These are phyloP conservation scores for Amoebophrya sp. DNA, from an alignment of 169 alveolate species.

Conservation along the genomic window DNA sequence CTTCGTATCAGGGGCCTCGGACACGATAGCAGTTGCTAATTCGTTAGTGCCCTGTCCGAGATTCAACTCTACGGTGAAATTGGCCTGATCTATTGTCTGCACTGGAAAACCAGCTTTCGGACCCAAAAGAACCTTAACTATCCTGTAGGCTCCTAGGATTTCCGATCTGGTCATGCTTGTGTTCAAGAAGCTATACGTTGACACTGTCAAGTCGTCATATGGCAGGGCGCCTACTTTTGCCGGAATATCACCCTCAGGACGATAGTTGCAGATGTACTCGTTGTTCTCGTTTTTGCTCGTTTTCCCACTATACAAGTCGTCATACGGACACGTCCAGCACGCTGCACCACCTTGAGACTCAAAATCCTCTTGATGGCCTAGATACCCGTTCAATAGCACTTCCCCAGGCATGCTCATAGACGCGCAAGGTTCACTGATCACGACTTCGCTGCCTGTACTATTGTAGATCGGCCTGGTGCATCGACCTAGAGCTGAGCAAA, in stretches of 20 bases:
- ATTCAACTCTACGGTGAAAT: background rate
- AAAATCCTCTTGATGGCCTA: background rate
- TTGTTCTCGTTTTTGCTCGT: background rate
- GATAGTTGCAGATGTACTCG: background rate
- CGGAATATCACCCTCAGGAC: background rate
- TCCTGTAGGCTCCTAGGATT: background rate
- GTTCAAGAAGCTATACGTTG: background rate
- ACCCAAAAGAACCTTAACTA: background rate
- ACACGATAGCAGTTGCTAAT: background rate
- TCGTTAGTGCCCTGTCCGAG: slow-evolving; percentile 1
- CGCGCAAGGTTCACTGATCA: background rate
- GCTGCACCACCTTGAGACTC: background rate
- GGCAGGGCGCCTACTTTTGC: background rate
- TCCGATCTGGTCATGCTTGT: background rate
- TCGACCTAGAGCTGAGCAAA: background rate
- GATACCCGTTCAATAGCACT: background rate
- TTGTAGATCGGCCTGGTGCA: slow-evolving; percentile 15
- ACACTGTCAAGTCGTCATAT: background rate
- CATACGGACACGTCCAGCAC: slow-evolving; percentile 13
- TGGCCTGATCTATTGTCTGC: background rate
- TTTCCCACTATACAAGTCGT: background rate
- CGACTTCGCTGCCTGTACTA: background rate
- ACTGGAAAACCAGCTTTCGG: background rate
- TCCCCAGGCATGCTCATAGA: background rate
- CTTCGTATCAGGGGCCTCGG: slow-evolving; percentile 1